Conservation (phyloP, 257 asterid species). For the Linaria vulgaris region DNA sequence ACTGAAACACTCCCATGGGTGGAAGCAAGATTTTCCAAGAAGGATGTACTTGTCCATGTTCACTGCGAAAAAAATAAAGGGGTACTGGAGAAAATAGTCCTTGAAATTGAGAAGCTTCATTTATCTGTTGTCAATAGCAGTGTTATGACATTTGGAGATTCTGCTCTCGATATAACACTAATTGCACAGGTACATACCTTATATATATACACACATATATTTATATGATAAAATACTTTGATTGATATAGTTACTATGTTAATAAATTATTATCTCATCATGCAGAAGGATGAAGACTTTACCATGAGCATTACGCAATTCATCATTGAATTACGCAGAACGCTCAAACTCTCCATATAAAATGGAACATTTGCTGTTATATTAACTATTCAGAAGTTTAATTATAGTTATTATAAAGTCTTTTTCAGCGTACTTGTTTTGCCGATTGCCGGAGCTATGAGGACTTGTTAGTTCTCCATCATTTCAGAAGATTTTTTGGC, state of each 20-base stretch:
- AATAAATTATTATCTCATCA: neutral
- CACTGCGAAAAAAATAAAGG: constrained; percentile 75
- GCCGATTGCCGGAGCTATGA: neutral
- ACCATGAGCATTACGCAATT: neutral
- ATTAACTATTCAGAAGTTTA: neutral
- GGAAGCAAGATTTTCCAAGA: constrained; percentile 54
- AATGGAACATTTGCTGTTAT: neutral
- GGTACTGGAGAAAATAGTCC: constrained; percentile 39
- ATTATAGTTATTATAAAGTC: neutral
- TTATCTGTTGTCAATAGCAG: constrained; percentile 65
- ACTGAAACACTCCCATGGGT: constrained; percentile 50
- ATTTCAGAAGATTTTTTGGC: neutral
- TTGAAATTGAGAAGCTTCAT: constrained; percentile 61
- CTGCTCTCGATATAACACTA: constrained; percentile 59
- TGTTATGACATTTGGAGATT: constrained; percentile 60
- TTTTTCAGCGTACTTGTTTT: neutral
- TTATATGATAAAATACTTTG: neutral
- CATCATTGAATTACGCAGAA: neutral
- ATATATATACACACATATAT: neutral
- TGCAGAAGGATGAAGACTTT: constrained; percentile 8
- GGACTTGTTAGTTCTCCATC: neutral
- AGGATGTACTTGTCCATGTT: constrained; percentile 57
- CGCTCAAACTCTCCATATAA: neutral
- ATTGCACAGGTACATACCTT: constrained; percentile 53
- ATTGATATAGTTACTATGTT: neutral